Evolutionary conservation across 352 stramenopile genomes (phyloP).

Genomic region (Globisporangium middletonii): DNA sequence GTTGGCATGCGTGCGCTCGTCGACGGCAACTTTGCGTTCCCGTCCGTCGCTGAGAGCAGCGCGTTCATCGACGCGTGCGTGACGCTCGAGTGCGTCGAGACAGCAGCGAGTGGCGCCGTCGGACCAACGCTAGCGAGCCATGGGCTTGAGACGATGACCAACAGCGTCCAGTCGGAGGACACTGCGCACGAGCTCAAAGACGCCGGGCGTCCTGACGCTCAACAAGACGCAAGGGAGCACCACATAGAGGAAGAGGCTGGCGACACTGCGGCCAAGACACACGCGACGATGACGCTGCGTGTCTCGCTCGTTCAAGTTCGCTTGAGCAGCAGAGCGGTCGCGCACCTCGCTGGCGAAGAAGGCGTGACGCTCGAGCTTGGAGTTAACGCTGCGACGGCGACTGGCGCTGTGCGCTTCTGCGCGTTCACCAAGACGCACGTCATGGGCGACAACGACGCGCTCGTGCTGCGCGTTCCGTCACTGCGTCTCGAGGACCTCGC

Average conservation of each 20-base stretch:
- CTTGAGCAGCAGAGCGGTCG: constrained; percentile 19
- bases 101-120: not conserved
- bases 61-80: constrained; percentile 28
- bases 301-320: constrained; percentile 31
- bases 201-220: not conserved
- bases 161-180: not conserved
- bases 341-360: constrained; percentile 27
- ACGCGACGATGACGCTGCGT: not conserved
- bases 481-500: constrained; percentile 2
- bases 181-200: not conserved
- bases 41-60: constrained; percentile 19
- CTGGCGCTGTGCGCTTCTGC: constrained; percentile 23
- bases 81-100: constrained; percentile 17
- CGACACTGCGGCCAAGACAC: too few species aligned
- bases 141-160: not conserved
- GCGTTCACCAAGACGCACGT: constrained; percentile 31
- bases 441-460: constrained; percentile 24
- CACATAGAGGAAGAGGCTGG: too few species aligned
- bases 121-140: too few species aligned
- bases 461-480: constrained; percentile 7
- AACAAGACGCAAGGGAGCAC: too few species aligned
- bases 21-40: constrained; percentile 41
- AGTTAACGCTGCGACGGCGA: constrained; percentile 15
- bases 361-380: constrained; percentile 30
- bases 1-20: constrained; percentile 12